Base-by-base conservation (phyloP, 2,329 filamentous ascomycete species). In the Thermomyces lanuginosus region DNA sequence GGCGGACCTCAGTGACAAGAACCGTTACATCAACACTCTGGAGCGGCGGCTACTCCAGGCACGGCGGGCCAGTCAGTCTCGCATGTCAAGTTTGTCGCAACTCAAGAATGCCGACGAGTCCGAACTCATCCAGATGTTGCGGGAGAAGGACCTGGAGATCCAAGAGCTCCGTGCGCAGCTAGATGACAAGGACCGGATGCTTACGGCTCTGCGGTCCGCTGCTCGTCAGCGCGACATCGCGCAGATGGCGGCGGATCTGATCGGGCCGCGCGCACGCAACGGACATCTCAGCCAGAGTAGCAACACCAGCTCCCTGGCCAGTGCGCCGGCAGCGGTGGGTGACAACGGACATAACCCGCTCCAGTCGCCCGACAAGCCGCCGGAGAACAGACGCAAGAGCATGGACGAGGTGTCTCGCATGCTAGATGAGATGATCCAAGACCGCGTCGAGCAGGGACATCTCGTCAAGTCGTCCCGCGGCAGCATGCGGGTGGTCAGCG, bases 111-210 rank as follows among this genome's bases (percentile, higher is more conserved):
- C 59, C 29, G 83, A 92, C 43, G 78, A 84, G 38, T 74, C 80
- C 35, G 78, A 79, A 36, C 61, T 82, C 22, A 67, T 76, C 24
- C 61, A 73, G 2, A 53, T 80, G 10, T 57, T 95, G 24, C 76
- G 73, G 34, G 89, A 95, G 39, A 93, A 91, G 51, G 89, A 98
- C 42, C 69, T 73, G 12, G 86, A 95, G 53, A 93, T 98, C 44
- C 73, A 77, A 5, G 86, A 92, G 39, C 66, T 98, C n/a, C 72
- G 82, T 6, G 76, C 81, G 13, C 72, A 82, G 35, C 62, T 95
- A 1, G 86, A 95, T 41, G 86, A 95, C 55, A 93, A 93, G 51
- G 86, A 93, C 48, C 71, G 78, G 7, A 98, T 95, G 83, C 64
- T 95, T 28, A 63, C 76, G 3, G 89, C 89, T 1, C 63, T 98